Base-by-base conservation (phyloP, 345 rosid species). In the rapeseed (Brassica napus) region DNA sequence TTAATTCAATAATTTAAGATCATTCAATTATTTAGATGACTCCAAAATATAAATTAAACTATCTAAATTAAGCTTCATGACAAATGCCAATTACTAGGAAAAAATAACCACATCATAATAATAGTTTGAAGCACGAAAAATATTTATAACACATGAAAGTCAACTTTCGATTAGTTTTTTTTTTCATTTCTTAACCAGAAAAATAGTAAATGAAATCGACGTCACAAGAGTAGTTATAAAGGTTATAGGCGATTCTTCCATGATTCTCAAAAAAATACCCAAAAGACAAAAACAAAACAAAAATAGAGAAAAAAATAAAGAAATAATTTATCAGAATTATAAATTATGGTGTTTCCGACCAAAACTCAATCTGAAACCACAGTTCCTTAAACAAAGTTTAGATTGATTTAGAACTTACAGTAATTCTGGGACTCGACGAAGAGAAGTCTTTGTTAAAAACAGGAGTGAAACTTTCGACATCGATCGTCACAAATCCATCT, bases 401-500 rank as follows among this genome's bases (percentile, higher is more conserved):
- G 24, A 8, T 35, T 63, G 26, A 21, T 3, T 60, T 34, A 47
- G 24, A 37, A 68, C 83, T 76, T 67, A 83, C 85, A 31, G 81
- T 76, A 66, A 79, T 72, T 69, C 80, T 60, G 4, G 79, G 76
- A 68, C 63, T 72, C 0, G 73, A 70, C 28, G 81, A 58, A 55
- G 81, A 39, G 3, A 73, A 26, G 47, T 70, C 96, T 77, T 84
- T 89, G 39, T 72, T 62, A 59, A 62, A 55, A 31, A 77, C 86
- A 73, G 68, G 78, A 57, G 88, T 71, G 82, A 90, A 85, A 76
- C 81, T 84, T 57, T 89, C 96, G 82, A 91, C 86, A 81, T 91
- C 90, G 54, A 92, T 89, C 23, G 89, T 89, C 23, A 89, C 91
- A 71, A 89, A 90, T 82, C 83, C 84, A 55, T 87, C 92, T 39